These are phyloP conservation scores for Niebla homalea DNA, from an alignment of 495 filamentous ascomycete genomes.

Conservation along the genomic window DNA sequence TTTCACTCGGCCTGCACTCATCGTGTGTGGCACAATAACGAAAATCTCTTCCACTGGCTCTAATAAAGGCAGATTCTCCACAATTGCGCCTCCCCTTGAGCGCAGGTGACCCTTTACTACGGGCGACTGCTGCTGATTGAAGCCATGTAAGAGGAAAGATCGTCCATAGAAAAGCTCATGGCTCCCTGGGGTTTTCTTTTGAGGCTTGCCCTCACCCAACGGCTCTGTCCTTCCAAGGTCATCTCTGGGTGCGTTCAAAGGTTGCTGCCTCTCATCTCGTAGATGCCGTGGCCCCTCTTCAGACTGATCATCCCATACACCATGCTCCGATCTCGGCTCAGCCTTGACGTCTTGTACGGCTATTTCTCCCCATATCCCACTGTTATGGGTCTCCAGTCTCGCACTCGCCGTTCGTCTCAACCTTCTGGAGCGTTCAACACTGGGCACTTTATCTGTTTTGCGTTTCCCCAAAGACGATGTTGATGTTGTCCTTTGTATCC, in stretches of 20 bases:
- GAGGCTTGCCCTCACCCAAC: background rate
- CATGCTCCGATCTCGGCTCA: constrained; percentile 1
- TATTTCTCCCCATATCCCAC: constrained; percentile 80
- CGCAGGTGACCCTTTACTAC: constrained; percentile 38
- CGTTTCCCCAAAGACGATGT: constrained; percentile 32
- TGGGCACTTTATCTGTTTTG: constrained; percentile 18
- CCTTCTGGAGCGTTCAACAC: constrained; percentile 35
- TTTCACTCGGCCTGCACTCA: constrained; percentile 24
- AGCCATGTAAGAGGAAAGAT: constrained; percentile 54
- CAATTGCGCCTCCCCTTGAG: constrained; percentile 39
- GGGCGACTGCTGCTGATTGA: constrained; percentile 38
- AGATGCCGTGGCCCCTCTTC: background rate
- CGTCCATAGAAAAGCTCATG: constrained; percentile 39
- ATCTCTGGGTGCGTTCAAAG: too few relatives aligned
- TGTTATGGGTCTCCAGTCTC: constrained; percentile 63
- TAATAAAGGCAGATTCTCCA: constrained; percentile 22
- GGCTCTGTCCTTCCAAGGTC: background rate
- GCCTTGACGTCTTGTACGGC: constrained; percentile 39
- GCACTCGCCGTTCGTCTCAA: constrained; percentile 68
- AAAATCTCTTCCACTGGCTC: constrained; percentile 29
- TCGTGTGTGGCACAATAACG: constrained; percentile 43
- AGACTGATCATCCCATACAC: constrained; percentile 10
- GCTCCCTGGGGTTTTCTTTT: constrained; percentile 4
- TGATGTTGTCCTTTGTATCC: constrained; percentile 35
- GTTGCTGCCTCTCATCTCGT: too few relatives aligned